phyloP scores from a whole-genome alignment of 176 grass and related monocot genomes.

The Themeda triandra region DNA sequence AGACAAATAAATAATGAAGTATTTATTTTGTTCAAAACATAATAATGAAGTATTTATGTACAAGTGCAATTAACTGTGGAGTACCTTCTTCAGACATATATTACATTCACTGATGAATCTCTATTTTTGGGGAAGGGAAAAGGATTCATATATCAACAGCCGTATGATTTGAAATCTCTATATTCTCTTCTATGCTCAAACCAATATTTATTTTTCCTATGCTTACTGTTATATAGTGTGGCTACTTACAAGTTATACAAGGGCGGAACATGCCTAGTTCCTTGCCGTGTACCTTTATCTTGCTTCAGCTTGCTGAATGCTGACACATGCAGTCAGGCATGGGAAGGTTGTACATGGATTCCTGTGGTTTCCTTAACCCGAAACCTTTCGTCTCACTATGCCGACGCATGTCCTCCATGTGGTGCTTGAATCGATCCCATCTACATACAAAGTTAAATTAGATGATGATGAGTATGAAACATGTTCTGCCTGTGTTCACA shows the following conservation, averaged over 20 bases:
- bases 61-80: not conserved
- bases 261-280: not conserved
- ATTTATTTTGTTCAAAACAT: not conserved
- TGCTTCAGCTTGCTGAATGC: not conserved
- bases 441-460: not conserved
- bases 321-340: constrained; percentile 93
- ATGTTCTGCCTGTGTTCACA: not conserved
- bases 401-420: not conserved
- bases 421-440: not conserved
- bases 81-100: not conserved
- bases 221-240: not conserved
- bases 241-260: constrained; percentile 44
- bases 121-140: not conserved
- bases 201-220: not conserved
- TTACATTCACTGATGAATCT: not conserved
- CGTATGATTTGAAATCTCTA: constrained; percentile 18
- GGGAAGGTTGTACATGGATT: constrained; percentile 71
- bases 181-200: constrained; percentile 13
- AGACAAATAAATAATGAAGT: not conserved
- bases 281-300: not conserved
- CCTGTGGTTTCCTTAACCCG: not conserved
- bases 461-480: not conserved
- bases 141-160: constrained; percentile 4
- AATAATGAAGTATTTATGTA: not conserved
- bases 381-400: too few species aligned